A percentile compares a stretch with the other conserved stretches of the same genome.
Evolutionary conservation across 441 rosid genomes (phyloP).

Genomic region (Euphorbia celastroides): DNA sequence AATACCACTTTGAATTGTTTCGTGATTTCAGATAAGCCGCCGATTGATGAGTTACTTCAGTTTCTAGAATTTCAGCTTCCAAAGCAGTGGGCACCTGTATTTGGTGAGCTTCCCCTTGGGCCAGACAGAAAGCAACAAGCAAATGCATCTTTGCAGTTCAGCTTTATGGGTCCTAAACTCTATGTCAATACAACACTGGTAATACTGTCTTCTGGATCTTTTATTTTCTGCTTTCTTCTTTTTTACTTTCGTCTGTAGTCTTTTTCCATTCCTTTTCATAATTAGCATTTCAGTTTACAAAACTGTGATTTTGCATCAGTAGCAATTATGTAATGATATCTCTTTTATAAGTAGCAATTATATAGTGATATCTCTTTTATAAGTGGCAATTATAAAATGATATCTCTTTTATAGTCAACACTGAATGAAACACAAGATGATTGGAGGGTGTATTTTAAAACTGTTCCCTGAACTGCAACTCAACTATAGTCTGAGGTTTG

Average conservation of each 20-base stretch:
- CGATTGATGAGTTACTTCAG: conserved; percentile 75
- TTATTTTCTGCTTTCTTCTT: neutral
- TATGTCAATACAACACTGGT: conserved; percentile 81
- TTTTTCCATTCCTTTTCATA: too few relatives aligned
- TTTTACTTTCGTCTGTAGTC: too few relatives aligned
- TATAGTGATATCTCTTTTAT: neutral
- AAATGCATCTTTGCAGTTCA: conserved; percentile 75
- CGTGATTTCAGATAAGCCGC: conserved; percentile 70
- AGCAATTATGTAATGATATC: too few relatives aligned
- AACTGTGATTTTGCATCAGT: neutral
- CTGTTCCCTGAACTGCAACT: neutral
- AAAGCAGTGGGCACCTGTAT: conserved; percentile 94
- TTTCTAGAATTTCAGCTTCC: conserved; percentile 97
- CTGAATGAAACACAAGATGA: neutral
- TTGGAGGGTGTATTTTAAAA: neutral
- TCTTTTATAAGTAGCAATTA: neutral
- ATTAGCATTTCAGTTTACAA: neutral
- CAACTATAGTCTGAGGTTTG: neutral
- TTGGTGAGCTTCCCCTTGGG: conserved; percentile 92
- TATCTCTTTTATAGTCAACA: neutral
- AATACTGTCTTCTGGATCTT: conserved; percentile 17
- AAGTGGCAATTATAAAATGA: too few relatives aligned
- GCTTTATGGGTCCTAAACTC: conserved; percentile 90
- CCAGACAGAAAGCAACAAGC: conserved; percentile 68
- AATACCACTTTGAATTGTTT: neutral